A percentile compares a stretch with the other conserved stretches of the same genome.
Conservation (phyloP, 75 land plant genomes). For the Gnetum montanum region DNA sequence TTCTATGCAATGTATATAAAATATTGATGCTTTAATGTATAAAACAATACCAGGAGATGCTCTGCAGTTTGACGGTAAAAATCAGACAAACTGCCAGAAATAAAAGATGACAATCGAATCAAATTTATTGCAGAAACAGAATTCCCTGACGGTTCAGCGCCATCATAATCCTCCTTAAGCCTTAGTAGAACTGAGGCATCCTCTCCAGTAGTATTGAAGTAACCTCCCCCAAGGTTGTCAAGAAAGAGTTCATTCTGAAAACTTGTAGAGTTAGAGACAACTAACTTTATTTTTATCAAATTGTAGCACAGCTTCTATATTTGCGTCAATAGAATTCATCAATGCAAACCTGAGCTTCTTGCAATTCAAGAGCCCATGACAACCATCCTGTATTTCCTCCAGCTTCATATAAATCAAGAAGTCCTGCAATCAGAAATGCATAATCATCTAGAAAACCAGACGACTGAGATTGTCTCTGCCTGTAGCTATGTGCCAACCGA, state of each 20-base stretch:
- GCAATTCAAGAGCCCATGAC: conserved; percentile 86
- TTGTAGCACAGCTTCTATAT: no score
- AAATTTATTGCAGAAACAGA: conserved; percentile 92
- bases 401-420: conserved; percentile 81
- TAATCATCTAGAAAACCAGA: conserved; percentile 98
- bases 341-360: conserved; percentile 80
- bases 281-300: no score
- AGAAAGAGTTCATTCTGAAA: conserved; percentile 80
- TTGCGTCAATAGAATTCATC: no score
- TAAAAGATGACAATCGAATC: conserved; percentile 56
- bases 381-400: conserved; percentile 75
- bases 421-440: conserved; percentile 86
- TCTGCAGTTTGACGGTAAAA: conserved; percentile 55
- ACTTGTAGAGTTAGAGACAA: not conserved
- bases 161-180: conserved; percentile 96
- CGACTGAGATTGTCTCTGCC: conserved; percentile 84
- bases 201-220: conserved; percentile 89
- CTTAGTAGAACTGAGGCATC: conserved; percentile 88
- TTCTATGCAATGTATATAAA: no score
- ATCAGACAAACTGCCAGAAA: conserved; percentile 30
- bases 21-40: no score
- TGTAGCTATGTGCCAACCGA: conserved; percentile 70
- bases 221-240: conserved; percentile 87
- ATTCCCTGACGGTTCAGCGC: conserved; percentile 97
- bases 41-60: conserved; percentile 70